phyloP scores from a whole-genome alignment of 1,139 yeast genomes.

The Arxiozyma slooffiae region DNA sequence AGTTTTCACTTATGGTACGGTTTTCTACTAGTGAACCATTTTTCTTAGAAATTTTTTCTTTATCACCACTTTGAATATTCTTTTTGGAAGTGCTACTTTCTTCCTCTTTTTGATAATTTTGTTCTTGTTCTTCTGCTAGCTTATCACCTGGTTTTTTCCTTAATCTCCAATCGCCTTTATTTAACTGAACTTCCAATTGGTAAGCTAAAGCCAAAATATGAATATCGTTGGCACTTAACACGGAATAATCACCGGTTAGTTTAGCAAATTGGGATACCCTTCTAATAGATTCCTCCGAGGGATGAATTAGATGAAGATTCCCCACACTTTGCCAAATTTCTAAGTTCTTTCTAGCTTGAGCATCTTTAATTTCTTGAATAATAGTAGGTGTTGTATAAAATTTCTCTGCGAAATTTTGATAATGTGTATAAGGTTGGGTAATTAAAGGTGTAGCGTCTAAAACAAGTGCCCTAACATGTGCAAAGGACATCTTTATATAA shows the following conservation, averaged over 20 bases:
- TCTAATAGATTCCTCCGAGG: constrained; percentile 52
- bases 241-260: constrained; percentile 84
- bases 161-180: constrained; percentile 58
- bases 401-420: constrained; percentile 56
- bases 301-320: constrained; percentile 57
- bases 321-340: constrained; percentile 62
- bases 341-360: constrained; percentile 67
- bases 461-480: constrained; percentile 47
- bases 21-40: not conserved
- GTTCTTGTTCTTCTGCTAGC: constrained; percentile 12
- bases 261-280: constrained; percentile 69
- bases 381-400: constrained; percentile 93
- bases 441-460: constrained; percentile 93
- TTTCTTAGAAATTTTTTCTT: constrained; percentile 5
- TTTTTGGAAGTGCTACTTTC: constrained; percentile 10
- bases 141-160: constrained; percentile 66
- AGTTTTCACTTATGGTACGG: constrained; percentile 3
- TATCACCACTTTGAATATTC: constrained; percentile 7
- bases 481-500: not conserved
- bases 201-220: constrained; percentile 86
- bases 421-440: constrained; percentile 69
- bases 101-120: constrained; percentile 5
- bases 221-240: constrained; percentile 81
- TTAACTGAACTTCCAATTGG: constrained; percentile 67
- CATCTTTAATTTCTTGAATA: constrained; percentile 76